Percentiles rank a stretch among this genome's conserved stretches.
Conservation (phyloP, 768 basidiomycete species). For the Neoboletus magnificus region DNA sequence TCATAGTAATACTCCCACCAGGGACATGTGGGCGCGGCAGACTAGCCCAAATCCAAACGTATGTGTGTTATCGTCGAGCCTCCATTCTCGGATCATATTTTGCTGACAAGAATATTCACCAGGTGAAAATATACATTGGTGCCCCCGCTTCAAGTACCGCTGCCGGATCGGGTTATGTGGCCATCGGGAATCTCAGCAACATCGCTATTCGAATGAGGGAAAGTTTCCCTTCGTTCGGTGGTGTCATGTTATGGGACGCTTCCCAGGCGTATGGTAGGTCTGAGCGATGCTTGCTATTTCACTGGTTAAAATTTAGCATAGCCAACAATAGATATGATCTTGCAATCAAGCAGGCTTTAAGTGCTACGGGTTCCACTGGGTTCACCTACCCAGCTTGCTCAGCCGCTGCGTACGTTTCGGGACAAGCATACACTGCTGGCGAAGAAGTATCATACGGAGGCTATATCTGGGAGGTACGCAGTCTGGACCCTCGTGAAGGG, state of each 20-base stretch:
- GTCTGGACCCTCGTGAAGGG: background rate
- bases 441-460: slow-evolving; percentile 53
- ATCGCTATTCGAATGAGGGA: slow-evolving; percentile 34
- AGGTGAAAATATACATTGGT: slow-evolving; percentile 43
- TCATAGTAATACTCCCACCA: slow-evolving; percentile 20
- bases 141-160: slow-evolving; percentile 41
- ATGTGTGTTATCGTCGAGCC: slow-evolving; percentile 1
- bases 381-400: slow-evolving; percentile 63
- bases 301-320: slow-evolving; percentile 13
- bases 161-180: slow-evolving; percentile 40
- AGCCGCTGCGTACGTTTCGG: slow-evolving; percentile 50
- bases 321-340: slow-evolving; percentile 59
- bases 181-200: slow-evolving; percentile 30
- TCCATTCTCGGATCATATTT: background rate
- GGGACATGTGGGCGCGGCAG: slow-evolving; percentile 45
- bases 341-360: slow-evolving; percentile 57
- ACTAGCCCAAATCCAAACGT: slow-evolving; percentile 42
- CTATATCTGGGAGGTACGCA: slow-evolving; percentile 60
- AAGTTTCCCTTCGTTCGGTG: slow-evolving; percentile 42
- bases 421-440: slow-evolving; percentile 49
- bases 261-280: slow-evolving; percentile 37
- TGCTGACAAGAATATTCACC: slow-evolving; percentile 2
- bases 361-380: slow-evolving; percentile 62
- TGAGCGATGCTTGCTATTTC: background rate
- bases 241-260: slow-evolving; percentile 45